Conservation (phyloP, 2,329 filamentous ascomycete genomes). For the Colletotrichum cereale region DNA sequence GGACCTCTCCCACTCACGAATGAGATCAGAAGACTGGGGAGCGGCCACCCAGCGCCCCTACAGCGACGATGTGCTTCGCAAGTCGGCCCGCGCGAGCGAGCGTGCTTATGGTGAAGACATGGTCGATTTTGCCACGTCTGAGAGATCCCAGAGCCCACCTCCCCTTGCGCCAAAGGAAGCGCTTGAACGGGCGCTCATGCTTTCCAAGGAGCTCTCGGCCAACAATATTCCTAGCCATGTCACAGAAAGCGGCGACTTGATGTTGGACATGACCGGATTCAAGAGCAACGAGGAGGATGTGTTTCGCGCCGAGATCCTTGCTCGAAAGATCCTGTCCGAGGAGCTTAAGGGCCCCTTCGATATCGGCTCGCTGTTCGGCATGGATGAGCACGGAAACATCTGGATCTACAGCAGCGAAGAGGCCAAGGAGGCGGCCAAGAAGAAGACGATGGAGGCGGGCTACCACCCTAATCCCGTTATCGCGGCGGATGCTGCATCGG, state of each 20-base stretch:
- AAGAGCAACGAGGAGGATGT: slow-evolving; percentile 95
- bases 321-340: slow-evolving; percentile 90
- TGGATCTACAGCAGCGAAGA: slow-evolving; percentile 99
- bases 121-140: slow-evolving; percentile 58
- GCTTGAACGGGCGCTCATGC: slow-evolving; percentile 82
- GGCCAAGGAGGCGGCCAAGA: slow-evolving; percentile 89
- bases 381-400: slow-evolving; percentile 95
- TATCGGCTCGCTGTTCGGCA: slow-evolving; percentile 93
- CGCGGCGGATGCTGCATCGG: slow-evolving; percentile 85
- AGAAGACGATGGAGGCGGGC: slow-evolving; percentile 64
- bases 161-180: slow-evolving; percentile 80
- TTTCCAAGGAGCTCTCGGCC: slow-evolving; percentile 88
- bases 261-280: slow-evolving; percentile 98
- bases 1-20: slow-evolving; percentile 59
- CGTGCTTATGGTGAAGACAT: slow-evolving; percentile 53
- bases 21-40: slow-evolving; percentile 65
- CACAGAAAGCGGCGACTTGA: slow-evolving; percentile 93
- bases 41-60: slow-evolving; percentile 58
- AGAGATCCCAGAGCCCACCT: slow-evolving; percentile 82
- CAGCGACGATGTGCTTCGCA: slow-evolving; percentile 67
- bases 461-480: slow-evolving; percentile 57
- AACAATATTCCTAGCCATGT: slow-evolving; percentile 94
- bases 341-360: slow-evolving; percentile 96
- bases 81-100: slow-evolving; percentile 55
- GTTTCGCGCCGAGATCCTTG: slow-evolving; percentile 90